Percentiles rank a stretch among this genome's conserved stretches.
Evolutionary conservation across 192 early-diverging fungal species (phyloP).

Genomic region (Entophlyctis luteolus): DNA sequence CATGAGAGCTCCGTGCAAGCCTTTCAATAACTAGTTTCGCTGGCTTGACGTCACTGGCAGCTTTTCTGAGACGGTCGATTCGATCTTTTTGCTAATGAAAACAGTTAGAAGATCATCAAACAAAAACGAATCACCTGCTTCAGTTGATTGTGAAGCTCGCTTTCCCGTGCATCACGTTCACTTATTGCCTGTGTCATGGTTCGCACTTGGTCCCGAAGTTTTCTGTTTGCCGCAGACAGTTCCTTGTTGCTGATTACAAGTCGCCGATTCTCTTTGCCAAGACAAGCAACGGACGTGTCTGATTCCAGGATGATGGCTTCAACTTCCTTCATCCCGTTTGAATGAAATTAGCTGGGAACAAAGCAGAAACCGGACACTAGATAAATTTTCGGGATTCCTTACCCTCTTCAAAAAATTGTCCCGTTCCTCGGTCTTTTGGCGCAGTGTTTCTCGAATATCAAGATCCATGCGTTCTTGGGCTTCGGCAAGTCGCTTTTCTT

Average conservation of each 20-base stretch:
- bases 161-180: constrained; percentile 6
- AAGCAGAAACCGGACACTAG: background rate
- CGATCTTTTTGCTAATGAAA: constrained; percentile 16
- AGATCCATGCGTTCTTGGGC: constrained; percentile 11
- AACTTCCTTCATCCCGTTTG: constrained; percentile 13
- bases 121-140: constrained; percentile 3
- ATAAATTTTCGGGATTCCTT: too few relatives aligned
- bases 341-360: background rate
- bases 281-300: constrained; percentile 6
- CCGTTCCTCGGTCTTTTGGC: background rate
- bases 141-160: constrained; percentile 10
- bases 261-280: constrained; percentile 28
- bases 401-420: constrained; percentile 17
- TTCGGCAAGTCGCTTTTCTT: background rate
- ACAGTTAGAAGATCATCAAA: background rate
- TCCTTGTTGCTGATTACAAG: constrained; percentile 16
- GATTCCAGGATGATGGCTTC: constrained; percentile 11
- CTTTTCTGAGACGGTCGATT: constrained; percentile 14
- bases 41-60: constrained; percentile 1
- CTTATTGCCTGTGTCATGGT: background rate
- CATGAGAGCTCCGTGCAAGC: background rate
- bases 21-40: constrained; percentile 17
- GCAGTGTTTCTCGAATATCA: constrained; percentile 3
- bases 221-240: constrained; percentile 12
- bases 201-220: constrained; percentile 24